Evolutionary conservation across 2,329 filamentous ascomycete genomes (phyloP), one percentile per base, ranked within the genome.

Genomic region (Pyricularia grisea): DNA sequence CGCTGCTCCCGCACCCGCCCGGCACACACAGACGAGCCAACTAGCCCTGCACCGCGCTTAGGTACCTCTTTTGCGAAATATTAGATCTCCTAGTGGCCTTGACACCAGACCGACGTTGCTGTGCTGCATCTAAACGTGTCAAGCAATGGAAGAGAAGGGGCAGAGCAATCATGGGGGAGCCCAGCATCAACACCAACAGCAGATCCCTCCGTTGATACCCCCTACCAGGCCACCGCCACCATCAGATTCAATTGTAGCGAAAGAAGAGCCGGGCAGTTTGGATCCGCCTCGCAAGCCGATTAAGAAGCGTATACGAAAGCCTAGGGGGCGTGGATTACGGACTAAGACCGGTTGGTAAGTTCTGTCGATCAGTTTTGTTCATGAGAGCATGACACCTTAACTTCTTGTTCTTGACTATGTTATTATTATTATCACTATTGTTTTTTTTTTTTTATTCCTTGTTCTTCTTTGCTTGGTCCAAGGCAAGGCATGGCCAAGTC

Each of bases 271-370:
- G 42, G 42, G 42, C 3, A n/a, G 20, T 50, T 50, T 50, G 42
- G 42, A 50, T 31, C 64, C 64, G 55, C 33, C 66, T 20, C 33
- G 33, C 25, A 67, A 67, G 23, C 36, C 20, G 27, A 27, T 42
- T 25, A 67, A 67, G 36, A 67, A 67, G 66, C 66, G 66, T 25
- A 67, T 67, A 12, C 66, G 66, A 65, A 81, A 80, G 71, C 78
- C 79, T 67, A 77, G 81, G 67, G 79, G 80, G 58, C 76, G 77
- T 69, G 81, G 81, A 12, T 73, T 83, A 69, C 77, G 81, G 50
- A 81, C 80, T 58, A 80, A 78, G 55, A 82, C 80, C 67, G 81
- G 81, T 69, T 82, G 80, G 74, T 74, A 70, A 74, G 73, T 72
- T 36, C 10, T 63, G 17, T 30, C n/a, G 20, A 33, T 33, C 63